Evolutionary conservation across 768 basidiomycete genomes (phyloP).

Genomic region (Amanita rubescens): DNA sequence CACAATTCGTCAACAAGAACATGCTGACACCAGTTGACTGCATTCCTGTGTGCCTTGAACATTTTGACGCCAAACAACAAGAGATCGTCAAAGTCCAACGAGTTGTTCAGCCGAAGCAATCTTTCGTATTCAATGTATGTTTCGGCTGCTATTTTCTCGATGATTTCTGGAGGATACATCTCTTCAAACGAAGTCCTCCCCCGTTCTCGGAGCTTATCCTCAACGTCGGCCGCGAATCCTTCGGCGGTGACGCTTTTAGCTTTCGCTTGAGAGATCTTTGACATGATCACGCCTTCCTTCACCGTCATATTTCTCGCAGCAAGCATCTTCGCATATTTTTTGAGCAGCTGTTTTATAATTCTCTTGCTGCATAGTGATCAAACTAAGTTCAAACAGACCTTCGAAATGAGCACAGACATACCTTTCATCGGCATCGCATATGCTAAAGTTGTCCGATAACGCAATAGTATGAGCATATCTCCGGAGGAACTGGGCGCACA

Average conservation of each 20-base stretch:
- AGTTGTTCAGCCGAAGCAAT: constrained; percentile 51
- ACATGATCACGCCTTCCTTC: constrained; percentile 46
- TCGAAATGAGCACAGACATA: constrained; percentile 20
- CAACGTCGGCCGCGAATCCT: constrained; percentile 28
- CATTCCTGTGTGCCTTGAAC: constrained; percentile 41
- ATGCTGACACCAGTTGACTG: constrained; percentile 55
- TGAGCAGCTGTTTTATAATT: constrained; percentile 51
- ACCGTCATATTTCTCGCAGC: constrained; percentile 39
- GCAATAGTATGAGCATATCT: constrained; percentile 52
- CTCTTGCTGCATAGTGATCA: constrained; percentile 45
- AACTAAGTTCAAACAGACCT: constrained; percentile 4
- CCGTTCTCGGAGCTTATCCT: constrained; percentile 12
- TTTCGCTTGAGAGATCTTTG: constrained; percentile 70
- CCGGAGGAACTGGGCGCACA: constrained; percentile 67
- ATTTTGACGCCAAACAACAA: constrained; percentile 65
- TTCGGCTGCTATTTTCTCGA: constrained; percentile 34
- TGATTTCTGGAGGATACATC: constrained; percentile 11
- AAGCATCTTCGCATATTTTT: constrained; percentile 44
- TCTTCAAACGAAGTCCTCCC: constrained; percentile 11
- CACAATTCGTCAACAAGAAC: constrained; percentile 81
- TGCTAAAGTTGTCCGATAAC: constrained; percentile 67
- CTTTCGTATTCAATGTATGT: constrained; percentile 64
- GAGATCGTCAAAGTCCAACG: constrained; percentile 85
- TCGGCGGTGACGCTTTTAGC: constrained; percentile 54
- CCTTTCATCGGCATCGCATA: constrained; percentile 80